A percentile compares a stretch with the other conserved stretches of the same genome.
These are phyloP conservation scores for Psilocybe subaeruginosa DNA, from an alignment of 768 basidiomycete species.

Conservation along the genomic window DNA sequence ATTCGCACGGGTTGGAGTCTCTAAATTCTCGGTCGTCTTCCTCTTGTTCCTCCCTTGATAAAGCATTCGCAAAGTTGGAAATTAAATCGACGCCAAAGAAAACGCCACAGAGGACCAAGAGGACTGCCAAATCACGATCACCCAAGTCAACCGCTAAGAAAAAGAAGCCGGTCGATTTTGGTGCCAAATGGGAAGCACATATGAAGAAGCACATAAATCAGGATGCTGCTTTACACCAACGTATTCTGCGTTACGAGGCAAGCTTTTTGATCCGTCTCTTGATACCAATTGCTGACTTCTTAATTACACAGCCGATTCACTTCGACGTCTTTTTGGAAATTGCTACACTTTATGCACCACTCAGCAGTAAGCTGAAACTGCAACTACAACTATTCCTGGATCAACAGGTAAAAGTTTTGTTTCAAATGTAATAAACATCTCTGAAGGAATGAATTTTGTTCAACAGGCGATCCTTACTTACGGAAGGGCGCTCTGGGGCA, in stretches of 20 bases:
- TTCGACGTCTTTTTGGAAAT: slow-evolving; percentile 55
- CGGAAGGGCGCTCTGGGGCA: slow-evolving; percentile 26
- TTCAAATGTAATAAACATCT: no score
- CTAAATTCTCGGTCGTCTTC: not conserved
- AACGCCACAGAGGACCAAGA: not conserved
- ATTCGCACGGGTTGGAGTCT: not conserved
- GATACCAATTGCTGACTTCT: not conserved
- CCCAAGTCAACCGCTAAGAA: slow-evolving; percentile 9
- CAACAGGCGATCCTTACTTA: slow-evolving; percentile 59
- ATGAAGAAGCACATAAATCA: slow-evolving; percentile 45
- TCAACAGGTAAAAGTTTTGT: slow-evolving; percentile 41
- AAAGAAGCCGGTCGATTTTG: slow-evolving; percentile 22
- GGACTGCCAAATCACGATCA: slow-evolving; percentile 4
- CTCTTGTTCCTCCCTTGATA: slow-evolving; percentile 2
- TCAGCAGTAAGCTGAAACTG: slow-evolving; percentile 34
- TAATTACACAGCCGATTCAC: slow-evolving; percentile 56
- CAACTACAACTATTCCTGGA: slow-evolving; percentile 58
- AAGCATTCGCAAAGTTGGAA: not conserved
- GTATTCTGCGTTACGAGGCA: slow-evolving; percentile 71
- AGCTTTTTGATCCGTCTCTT: slow-evolving; percentile 9
- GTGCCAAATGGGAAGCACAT: slow-evolving; percentile 43
- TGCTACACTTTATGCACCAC: slow-evolving; percentile 34
- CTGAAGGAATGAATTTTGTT: not conserved
- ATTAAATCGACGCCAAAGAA: not conserved
- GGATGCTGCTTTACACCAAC: slow-evolving; percentile 51